Evolutionary conservation across 495 filamentous ascomycete genomes (phyloP).

Genomic region (Physcia stellaris): DNA sequence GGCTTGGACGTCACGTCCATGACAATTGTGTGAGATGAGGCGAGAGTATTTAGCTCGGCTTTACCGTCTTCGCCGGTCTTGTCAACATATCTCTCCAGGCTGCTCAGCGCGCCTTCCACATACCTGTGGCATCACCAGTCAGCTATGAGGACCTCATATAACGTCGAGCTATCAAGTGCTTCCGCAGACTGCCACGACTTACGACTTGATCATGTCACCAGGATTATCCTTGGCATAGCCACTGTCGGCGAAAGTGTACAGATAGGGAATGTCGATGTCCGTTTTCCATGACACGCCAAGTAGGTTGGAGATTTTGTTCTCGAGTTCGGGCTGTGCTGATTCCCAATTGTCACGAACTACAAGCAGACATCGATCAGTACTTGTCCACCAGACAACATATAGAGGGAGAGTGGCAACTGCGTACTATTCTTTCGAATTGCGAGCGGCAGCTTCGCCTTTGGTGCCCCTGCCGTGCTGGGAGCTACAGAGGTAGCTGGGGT

Average conservation of each 20-base stretch:
- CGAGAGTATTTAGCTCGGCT: slow-evolving; percentile 34
- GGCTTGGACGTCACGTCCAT: slow-evolving; percentile 24
- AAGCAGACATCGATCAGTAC: background rate
- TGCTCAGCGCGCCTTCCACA: slow-evolving; percentile 25
- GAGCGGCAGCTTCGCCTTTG: slow-evolving; percentile 32
- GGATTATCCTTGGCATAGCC: slow-evolving; percentile 31
- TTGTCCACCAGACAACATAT: background rate
- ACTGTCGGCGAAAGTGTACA: slow-evolving; percentile 35
- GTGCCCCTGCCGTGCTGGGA: background rate
- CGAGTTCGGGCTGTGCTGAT: slow-evolving; percentile 28
- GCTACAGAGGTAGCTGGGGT: slow-evolving; percentile 2
- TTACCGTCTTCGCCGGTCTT: slow-evolving; percentile 23
- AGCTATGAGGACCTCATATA: background rate
- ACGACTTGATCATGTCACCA: slow-evolving; percentile 31
- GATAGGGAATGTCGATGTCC: slow-evolving; percentile 29
- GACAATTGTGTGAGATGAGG: slow-evolving; percentile 28
- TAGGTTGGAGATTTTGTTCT: slow-evolving; percentile 26
- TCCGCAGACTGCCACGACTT: slow-evolving; percentile 7
- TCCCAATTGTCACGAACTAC: slow-evolving; percentile 40
- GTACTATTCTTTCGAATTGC: slow-evolving; percentile 37
- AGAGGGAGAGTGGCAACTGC: slow-evolving; percentile 1
- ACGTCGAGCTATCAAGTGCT: background rate
- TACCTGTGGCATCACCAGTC: slow-evolving; percentile 20
- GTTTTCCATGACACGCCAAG: slow-evolving; percentile 34
- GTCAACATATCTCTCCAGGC: slow-evolving; percentile 24